A percentile compares a stretch with the other conserved stretches of the same genome.
These are phyloP conservation scores for Polyporus arcularius DNA, from an alignment of 768 basidiomycete genomes.

Conservation along the genomic window DNA sequence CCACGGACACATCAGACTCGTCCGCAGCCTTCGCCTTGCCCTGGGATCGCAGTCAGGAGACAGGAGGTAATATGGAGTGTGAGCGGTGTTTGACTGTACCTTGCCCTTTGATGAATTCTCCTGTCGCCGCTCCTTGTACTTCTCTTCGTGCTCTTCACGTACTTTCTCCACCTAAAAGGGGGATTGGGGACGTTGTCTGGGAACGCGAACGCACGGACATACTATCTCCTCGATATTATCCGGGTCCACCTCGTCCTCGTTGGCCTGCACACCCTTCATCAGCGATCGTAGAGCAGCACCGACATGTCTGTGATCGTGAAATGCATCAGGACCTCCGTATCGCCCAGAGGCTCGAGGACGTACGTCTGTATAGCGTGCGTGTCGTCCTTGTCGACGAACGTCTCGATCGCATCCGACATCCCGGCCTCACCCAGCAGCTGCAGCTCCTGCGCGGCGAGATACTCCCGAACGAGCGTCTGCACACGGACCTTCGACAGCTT, in stretches of 20 bases:
- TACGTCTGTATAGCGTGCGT: slow-evolving; percentile 87
- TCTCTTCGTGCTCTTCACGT: slow-evolving; percentile 68
- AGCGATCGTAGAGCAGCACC: slow-evolving; percentile 54
- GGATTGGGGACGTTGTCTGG: background rate
- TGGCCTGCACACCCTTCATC: slow-evolving; percentile 68
- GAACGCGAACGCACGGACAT: slow-evolving; percentile 25
- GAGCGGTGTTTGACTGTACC: slow-evolving; percentile 31
- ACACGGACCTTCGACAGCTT: slow-evolving; percentile 83
- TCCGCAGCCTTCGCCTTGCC: slow-evolving; percentile 47
- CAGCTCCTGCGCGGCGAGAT: slow-evolving; percentile 88
- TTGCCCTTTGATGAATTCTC: slow-evolving; percentile 44
- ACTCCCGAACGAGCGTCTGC: slow-evolving; percentile 88
- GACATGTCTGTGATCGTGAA: slow-evolving; percentile 58
- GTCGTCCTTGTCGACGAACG: slow-evolving; percentile 98
- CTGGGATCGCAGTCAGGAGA: background rate
- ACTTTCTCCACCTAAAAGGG: slow-evolving; percentile 59
- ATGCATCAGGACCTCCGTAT: background rate
- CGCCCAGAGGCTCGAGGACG: slow-evolving; percentile 30
- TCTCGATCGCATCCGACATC: slow-evolving; percentile 92
- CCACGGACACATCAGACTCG: slow-evolving; percentile 56
- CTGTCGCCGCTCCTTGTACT: slow-evolving; percentile 51
- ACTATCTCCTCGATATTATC: slow-evolving; percentile 77
- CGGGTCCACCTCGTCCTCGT: slow-evolving; percentile 67
- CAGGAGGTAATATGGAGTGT: background rate
- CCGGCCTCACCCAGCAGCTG: slow-evolving; percentile 88